Conservation (phyloP, 495 filamentous ascomycete genomes). For the Delitschia confertaspora region DNA sequence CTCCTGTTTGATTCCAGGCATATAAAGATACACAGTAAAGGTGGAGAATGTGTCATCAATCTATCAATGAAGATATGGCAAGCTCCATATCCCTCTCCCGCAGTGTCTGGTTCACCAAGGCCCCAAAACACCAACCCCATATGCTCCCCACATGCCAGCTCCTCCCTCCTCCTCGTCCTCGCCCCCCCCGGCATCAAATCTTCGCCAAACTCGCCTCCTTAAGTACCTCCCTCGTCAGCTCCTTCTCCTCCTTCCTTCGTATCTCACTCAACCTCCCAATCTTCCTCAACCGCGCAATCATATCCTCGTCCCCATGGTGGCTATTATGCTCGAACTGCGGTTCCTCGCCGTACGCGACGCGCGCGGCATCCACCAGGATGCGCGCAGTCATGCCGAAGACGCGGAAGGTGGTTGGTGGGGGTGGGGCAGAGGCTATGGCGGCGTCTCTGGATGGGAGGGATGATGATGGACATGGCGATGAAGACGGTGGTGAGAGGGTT, state of each 20-base stretch:
- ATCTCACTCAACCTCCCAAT: constrained; percentile 53
- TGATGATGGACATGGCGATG: neutral
- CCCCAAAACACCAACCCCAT: too few species aligned
- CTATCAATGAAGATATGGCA: too few species aligned
- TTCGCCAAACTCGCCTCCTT: constrained; percentile 43
- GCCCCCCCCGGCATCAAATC: constrained; percentile 36
- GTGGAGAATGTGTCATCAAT: too few species aligned
- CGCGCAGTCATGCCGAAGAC: constrained; percentile 91
- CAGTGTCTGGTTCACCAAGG: too few species aligned
- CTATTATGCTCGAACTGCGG: constrained; percentile 78
- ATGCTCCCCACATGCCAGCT: too few species aligned
- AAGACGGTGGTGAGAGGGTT: neutral
- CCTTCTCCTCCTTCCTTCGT: constrained; percentile 43
- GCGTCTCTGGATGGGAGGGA: neutral
- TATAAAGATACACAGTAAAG: too few species aligned
- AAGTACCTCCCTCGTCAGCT: constrained; percentile 51
- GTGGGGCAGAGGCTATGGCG: constrained; percentile 3
- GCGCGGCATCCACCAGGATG: constrained; percentile 76
- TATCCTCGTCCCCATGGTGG: constrained; percentile 70
- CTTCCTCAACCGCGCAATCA: constrained; percentile 54
- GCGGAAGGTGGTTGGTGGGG: constrained; percentile 47
- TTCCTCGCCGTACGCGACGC: constrained; percentile 68
- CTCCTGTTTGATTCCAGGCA: too few species aligned
- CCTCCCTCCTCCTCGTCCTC: too few species aligned
- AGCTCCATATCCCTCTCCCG: too few species aligned